These are phyloP conservation scores for Sarocladiaceae sp. DNA, from an alignment of 2,329 filamentous ascomycete genomes.

Conservation along the genomic window DNA sequence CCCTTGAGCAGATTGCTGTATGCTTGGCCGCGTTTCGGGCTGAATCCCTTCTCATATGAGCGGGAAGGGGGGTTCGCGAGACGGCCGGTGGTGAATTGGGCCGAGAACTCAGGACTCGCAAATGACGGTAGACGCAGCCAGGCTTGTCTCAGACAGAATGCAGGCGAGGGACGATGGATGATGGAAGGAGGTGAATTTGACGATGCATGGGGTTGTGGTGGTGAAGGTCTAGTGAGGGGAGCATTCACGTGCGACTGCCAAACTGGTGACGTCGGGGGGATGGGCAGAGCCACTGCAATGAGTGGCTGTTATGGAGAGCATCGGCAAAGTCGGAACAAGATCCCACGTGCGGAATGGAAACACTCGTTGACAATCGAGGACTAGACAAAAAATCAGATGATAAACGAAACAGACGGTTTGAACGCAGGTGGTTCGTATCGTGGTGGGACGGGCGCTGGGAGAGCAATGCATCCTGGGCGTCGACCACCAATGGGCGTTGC, in stretches of 20 bases:
- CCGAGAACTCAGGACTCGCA: too few relatives aligned
- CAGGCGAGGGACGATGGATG: too few relatives aligned
- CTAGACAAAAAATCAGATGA: neutral
- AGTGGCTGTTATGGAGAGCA: neutral
- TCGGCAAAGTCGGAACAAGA: neutral
- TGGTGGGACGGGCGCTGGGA: neutral
- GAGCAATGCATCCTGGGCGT: too few relatives aligned
- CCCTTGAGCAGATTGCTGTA: too few relatives aligned
- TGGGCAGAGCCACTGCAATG: neutral
- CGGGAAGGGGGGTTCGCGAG: too few relatives aligned
- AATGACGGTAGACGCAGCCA: too few relatives aligned
- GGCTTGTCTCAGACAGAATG: too few relatives aligned
- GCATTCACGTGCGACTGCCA: neutral
- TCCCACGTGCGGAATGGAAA: conserved; percentile 7
- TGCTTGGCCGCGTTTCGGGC: conserved; percentile 7
- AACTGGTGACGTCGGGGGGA: neutral
- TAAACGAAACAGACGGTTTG: conserved; percentile 4
- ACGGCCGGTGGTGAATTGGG: too few relatives aligned
- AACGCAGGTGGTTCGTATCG: conserved; percentile 6
- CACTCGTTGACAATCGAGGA: neutral
- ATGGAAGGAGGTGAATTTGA: too few relatives aligned
- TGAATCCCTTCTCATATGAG: neutral
- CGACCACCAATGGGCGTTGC: too few relatives aligned
- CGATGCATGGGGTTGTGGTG: too few relatives aligned
- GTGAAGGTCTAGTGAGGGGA: neutral